Conservation (phyloP, 148 eudicot genomes). For the Diospyros kaki region DNA sequence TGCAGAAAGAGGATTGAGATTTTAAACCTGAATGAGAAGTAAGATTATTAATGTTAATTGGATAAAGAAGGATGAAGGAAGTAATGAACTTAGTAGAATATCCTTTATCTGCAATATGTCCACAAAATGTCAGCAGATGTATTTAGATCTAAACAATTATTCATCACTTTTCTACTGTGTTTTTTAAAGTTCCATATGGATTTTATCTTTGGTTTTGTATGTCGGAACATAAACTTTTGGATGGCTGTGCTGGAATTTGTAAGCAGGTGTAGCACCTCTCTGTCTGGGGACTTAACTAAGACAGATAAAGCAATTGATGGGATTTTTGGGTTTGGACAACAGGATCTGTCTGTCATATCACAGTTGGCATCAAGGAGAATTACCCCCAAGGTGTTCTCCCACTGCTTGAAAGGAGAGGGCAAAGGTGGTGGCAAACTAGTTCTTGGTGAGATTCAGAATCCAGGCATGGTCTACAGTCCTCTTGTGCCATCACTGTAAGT, state of each 20-base stretch:
- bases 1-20: neutral
- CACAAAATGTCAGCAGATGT: neutral
- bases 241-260: conserved; percentile 15
- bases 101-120: conserved; percentile 5
- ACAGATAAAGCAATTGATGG: conserved; percentile 92
- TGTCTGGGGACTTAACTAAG: conserved; percentile 80
- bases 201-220: conserved; percentile 4
- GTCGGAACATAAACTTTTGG: conserved; percentile 8
- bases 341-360: conserved; percentile 78
- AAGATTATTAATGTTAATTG: neutral
- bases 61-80: neutral
- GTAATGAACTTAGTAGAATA: neutral
- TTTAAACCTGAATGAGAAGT: neutral
- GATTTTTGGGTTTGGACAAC: conserved; percentile 91
- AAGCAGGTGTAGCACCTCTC: conserved; percentile 86
- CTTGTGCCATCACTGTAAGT: conserved; percentile 98
- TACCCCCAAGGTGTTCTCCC: conserved; percentile 92
- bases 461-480: conserved; percentile 91
- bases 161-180: neutral
- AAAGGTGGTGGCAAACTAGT: conserved; percentile 94
- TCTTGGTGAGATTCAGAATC: conserved; percentile 98
- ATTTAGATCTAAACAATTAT: neutral
- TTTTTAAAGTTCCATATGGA: neutral
- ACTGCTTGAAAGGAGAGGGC: conserved; percentile 93
- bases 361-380: conserved; percentile 78